A percentile compares a stretch with the other conserved stretches of the same genome.
phyloP scores from a whole-genome alignment of 2,329 filamentous ascomycete genomes.

The Clonostachys rhizophaga region DNA sequence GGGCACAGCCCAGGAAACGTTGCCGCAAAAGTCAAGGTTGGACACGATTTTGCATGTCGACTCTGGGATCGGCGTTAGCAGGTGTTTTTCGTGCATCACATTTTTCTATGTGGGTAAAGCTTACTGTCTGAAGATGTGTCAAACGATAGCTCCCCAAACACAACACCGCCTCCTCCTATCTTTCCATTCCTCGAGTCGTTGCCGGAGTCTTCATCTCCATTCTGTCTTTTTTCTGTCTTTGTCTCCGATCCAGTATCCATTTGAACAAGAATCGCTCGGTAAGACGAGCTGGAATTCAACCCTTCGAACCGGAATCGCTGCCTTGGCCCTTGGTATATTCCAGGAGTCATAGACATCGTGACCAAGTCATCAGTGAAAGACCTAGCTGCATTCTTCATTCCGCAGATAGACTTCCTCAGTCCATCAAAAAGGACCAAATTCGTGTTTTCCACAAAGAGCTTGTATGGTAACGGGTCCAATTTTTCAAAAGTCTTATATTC shows the following conservation, averaged over 20 bases:
- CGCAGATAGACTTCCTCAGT: conserved; percentile 74
- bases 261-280: conserved; percentile 69
- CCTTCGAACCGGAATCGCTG: conserved; percentile 83
- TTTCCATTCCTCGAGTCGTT: neutral
- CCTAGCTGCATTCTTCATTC: conserved; percentile 25
- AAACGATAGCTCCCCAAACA: neutral
- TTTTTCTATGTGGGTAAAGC: too few relatives aligned
- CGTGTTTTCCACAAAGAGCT: conserved; percentile 68
- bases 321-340: conserved; percentile 65
- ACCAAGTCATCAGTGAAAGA: conserved; percentile 27
- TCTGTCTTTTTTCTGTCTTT: too few relatives aligned
- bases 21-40: conserved; percentile 82
- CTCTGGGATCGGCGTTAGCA: conserved; percentile 33
- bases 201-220: neutral
- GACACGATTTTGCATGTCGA: conserved; percentile 82
- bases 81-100: too few relatives aligned
- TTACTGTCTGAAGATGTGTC: too few relatives aligned
- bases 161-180: neutral
- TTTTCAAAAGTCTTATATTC: conserved; percentile 50
- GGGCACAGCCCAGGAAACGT: conserved; percentile 88
- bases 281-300: conserved; percentile 67
- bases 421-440: conserved; percentile 60
- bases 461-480: conserved; percentile 54
- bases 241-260: conserved; percentile 23
- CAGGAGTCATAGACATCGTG: conserved; percentile 62